phyloP scores from a whole-genome alignment of 2,329 filamentous ascomycete genomes.

The Scedosporium apiospermum region DNA sequence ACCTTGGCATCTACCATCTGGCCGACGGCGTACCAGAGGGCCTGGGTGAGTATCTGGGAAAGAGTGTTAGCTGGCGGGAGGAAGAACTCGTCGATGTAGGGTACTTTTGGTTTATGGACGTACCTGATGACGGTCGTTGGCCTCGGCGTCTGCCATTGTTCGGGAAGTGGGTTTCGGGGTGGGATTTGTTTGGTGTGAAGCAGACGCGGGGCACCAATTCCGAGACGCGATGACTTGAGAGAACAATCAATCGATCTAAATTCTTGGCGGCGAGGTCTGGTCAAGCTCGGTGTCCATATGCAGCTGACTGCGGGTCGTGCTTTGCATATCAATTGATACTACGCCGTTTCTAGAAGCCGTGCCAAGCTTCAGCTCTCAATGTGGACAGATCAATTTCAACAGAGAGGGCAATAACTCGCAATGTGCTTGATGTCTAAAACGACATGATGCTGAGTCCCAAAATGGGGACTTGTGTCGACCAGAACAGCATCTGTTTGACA shows the following conservation, averaged over 20 bases:
- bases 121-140: constrained; percentile 8
- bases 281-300: not conserved
- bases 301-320: not conserved
- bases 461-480: too few relatives aligned
- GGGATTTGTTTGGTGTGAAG: not conserved
- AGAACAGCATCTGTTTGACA: too few relatives aligned
- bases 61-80: not conserved
- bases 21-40: constrained; percentile 75
- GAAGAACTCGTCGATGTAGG: not conserved
- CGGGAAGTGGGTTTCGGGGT: not conserved
- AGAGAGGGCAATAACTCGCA: too few relatives aligned
- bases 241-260: not conserved
- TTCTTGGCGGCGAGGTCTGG: not conserved
- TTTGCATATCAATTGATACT: not conserved
- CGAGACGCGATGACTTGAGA: not conserved
- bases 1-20: constrained; percentile 70
- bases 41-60: constrained; percentile 66
- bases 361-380: too few relatives aligned
- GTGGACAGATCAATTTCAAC: too few relatives aligned
- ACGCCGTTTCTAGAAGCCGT: not conserved
- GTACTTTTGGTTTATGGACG: not conserved
- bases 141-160: constrained; percentile 9
- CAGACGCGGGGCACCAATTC: not conserved
- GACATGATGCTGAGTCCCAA: too few relatives aligned
- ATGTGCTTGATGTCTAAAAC: too few relatives aligned